These are phyloP conservation scores for Cyclocybe aegerita DNA, from an alignment of 768 basidiomycete species.

Conservation along the genomic window DNA sequence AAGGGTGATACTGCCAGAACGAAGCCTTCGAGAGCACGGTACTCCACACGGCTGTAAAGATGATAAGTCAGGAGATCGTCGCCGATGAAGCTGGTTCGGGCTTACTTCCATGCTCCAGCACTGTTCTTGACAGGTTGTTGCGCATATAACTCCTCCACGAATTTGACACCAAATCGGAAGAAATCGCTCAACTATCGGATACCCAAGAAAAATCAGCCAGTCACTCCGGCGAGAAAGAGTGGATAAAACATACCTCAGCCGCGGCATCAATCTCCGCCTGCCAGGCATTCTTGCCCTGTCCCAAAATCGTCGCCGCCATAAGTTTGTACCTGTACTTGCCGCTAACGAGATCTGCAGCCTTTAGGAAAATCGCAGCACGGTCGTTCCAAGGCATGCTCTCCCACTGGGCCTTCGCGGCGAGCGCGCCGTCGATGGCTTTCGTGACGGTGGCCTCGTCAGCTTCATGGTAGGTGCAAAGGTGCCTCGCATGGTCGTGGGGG, in stretches of 20 bases:
- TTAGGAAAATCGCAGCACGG: constrained; percentile 96
- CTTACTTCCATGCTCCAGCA: constrained; percentile 92
- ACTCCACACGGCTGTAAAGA: constrained; percentile 79
- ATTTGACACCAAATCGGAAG: constrained; percentile 95
- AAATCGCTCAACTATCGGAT: constrained; percentile 76
- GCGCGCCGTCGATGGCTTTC: constrained; percentile 82
- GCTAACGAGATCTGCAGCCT: constrained; percentile 93
- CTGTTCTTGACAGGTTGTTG: constrained; percentile 90
- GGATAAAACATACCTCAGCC: constrained; percentile 69
- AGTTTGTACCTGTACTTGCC: constrained; percentile 96
- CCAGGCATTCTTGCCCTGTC: constrained; percentile 99
- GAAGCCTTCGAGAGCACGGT: constrained; percentile 97
- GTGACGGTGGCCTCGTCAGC: constrained; percentile 76
- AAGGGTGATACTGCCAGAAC: constrained; percentile 97
- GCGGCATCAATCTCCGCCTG: constrained; percentile 99
- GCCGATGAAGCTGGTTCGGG: constrained; percentile 11
- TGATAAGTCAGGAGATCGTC: neutral
- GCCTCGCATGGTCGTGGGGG: constrained; percentile 81
- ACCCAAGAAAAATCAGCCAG: neutral
- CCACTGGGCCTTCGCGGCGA: constrained; percentile 87
- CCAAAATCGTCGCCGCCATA: constrained; percentile 95
- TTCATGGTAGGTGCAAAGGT: constrained; percentile 86
- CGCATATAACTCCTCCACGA: constrained; percentile 90
- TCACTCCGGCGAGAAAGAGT: neutral
- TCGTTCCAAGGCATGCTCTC: constrained; percentile 96